These are phyloP conservation scores for Cryptosporidium meleagridis DNA, from an alignment of 169 alveolate genomes.

Conservation along the genomic window DNA sequence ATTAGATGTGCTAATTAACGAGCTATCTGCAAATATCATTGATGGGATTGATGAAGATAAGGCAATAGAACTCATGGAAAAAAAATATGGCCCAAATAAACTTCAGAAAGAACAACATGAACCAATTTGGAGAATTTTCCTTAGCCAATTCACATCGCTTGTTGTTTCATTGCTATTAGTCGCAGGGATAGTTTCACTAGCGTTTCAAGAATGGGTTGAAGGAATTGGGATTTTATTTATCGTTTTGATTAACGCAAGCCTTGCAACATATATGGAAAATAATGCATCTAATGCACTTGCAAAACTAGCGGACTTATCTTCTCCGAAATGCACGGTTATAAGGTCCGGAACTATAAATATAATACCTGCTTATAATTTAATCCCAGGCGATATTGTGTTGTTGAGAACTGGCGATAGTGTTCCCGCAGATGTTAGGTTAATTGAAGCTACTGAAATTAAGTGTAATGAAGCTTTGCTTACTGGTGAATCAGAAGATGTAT, in stretches of 20 bases:
- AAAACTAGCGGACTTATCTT: constrained; percentile 90
- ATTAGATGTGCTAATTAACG: constrained; percentile 16
- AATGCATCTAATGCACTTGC: constrained; percentile 91
- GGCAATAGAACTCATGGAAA: constrained; percentile 81
- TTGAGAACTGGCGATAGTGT: constrained; percentile 92
- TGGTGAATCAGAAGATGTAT: constrained; percentile 91
- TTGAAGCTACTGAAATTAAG: constrained; percentile 90
- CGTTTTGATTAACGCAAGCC: constrained; percentile 88
- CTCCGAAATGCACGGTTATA: constrained; percentile 89
- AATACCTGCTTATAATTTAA: constrained; percentile 89
- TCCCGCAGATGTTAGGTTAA: constrained; percentile 93
- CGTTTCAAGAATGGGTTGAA: constrained; percentile 88
- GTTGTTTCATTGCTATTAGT: constrained; percentile 85
- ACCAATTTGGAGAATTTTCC: constrained; percentile 87
- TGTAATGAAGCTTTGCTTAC: constrained; percentile 94
- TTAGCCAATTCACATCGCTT: constrained; percentile 85
- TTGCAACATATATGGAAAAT: constrained; percentile 92
- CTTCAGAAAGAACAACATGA: constrained; percentile 86
- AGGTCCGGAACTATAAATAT: constrained; percentile 84
- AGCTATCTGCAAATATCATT: constrained; percentile 77
- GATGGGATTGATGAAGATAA: constrained; percentile 81
- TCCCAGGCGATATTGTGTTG: constrained; percentile 93
- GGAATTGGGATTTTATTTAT: constrained; percentile 89
- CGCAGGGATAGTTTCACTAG: constrained; percentile 87
- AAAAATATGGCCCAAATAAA: constrained; percentile 86